Conservation (phyloP, 2,329 filamentous ascomycete genomes). For the Cadophora gregata region DNA sequence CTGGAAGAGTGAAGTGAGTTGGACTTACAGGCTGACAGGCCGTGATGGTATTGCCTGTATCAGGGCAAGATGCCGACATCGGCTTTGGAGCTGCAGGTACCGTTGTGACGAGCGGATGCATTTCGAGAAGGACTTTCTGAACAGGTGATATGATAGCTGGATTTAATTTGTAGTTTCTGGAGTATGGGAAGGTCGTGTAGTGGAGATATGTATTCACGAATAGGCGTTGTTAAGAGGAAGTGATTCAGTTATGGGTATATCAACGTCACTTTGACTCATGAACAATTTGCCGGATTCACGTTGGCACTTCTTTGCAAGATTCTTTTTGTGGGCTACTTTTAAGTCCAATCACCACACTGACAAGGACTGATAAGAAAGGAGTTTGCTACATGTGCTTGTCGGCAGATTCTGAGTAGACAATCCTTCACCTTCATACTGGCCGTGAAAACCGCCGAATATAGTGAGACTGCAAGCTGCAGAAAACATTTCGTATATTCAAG, state of each 20-base stretch:
- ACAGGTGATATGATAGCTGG: not conserved
- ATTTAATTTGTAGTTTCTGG: too few species aligned
- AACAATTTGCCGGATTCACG: not conserved
- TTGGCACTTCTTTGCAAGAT: not conserved
- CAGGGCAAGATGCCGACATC: not conserved
- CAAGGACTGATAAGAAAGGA: not conserved
- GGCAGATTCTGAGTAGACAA: too few species aligned
- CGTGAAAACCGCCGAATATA: too few species aligned
- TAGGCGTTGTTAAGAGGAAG: too few species aligned
- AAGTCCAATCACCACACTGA: not conserved
- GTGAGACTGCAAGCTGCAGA: too few species aligned
- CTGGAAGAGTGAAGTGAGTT: too few species aligned
- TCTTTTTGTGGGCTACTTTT: not conserved
- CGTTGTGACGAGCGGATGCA: not conserved
- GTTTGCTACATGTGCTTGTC: not conserved
- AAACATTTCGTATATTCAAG: too few species aligned
- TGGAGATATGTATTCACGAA: too few species aligned
- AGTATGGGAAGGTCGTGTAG: too few species aligned
- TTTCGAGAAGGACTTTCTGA: not conserved
- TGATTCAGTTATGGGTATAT: too few species aligned
- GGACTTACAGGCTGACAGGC: not conserved
- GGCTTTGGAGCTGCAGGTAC: not conserved
- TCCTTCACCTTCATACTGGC: too few species aligned
- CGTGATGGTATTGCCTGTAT: not conserved
- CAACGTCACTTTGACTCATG: not conserved